These are phyloP conservation scores for Arabidopsis hybrid DNA, from an alignment of 441 rosid genomes.

Conservation along the genomic window DNA sequence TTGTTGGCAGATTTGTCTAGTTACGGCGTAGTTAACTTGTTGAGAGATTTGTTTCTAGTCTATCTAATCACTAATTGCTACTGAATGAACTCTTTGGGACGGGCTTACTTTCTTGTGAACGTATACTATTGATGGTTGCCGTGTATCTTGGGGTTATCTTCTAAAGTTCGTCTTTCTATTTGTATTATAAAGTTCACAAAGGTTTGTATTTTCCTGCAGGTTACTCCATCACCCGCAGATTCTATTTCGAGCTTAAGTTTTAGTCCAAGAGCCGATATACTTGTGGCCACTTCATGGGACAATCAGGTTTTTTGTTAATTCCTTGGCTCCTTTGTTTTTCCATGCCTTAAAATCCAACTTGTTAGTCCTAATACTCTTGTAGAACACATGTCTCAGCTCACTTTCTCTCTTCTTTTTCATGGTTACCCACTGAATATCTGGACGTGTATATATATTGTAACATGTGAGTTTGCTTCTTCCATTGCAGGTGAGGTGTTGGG, in stretches of 20 bases:
- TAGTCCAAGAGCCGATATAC: slow-evolving; percentile 88
- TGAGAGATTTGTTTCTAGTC: slow-evolving; percentile 2
- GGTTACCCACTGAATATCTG: not conserved
- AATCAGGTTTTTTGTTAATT: slow-evolving; percentile 70
- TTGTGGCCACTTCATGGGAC: slow-evolving; percentile 98
- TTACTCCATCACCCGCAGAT: slow-evolving; percentile 82
- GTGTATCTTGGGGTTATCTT: not conserved
- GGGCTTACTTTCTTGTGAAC: not conserved
- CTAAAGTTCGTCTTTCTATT: not conserved
- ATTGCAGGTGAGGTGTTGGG: slow-evolving; percentile 94
- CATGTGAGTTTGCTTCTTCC: slow-evolving; percentile 22
- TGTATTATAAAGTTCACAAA: not conserved
- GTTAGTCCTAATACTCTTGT: not conserved
- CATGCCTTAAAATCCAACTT: slow-evolving; percentile 4
- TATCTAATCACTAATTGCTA: not conserved
- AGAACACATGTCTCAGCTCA: not conserved
- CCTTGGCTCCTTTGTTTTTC: slow-evolving; percentile 17
- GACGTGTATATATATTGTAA: slow-evolving; percentile 1
- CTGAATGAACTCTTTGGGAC: not conserved
- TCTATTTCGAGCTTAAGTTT: slow-evolving; percentile 89
- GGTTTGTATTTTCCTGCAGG: slow-evolving; percentile 49
- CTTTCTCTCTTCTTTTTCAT: not conserved
- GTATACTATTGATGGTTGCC: not conserved
- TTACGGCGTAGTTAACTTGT: not conserved
- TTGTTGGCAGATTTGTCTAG: too few relatives aligned